These are phyloP conservation scores for Colletotrichum shisoi DNA, from an alignment of 2,329 filamentous ascomycete species.

Conservation along the genomic window DNA sequence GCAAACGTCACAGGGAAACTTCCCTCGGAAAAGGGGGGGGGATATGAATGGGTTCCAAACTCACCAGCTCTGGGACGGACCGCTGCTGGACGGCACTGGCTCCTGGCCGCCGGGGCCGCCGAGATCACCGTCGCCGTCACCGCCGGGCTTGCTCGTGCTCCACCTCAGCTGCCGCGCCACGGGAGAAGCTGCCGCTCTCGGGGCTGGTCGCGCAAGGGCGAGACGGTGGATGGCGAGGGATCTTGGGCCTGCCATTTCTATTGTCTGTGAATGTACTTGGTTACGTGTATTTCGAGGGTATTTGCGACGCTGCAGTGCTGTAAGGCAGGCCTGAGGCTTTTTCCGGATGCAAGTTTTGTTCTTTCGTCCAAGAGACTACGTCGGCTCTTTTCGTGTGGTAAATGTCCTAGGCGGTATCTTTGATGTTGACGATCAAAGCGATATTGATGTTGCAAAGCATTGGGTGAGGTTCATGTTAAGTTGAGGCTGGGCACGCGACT, in stretches of 20 bases:
- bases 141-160: conserved; percentile 11
- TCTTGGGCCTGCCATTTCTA: conserved; percentile 13
- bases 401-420: no score
- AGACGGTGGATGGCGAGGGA: conserved; percentile 1
- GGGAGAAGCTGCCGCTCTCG: background rate
- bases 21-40: no score
- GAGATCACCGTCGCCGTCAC: conserved; percentile 33
- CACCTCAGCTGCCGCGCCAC: conserved; percentile 17
- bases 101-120: conserved; percentile 38
- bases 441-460: no score
- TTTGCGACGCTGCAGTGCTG: no score
- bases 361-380: no score
- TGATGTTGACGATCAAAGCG: background rate
- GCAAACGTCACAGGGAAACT: background rate
- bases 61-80: conserved; percentile 32
- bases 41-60: no score
- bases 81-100: conserved; percentile 20
- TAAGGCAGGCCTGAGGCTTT: no score
- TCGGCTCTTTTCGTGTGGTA: background rate
- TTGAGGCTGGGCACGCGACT: background rate
- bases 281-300: no score
- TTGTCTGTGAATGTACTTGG: background rate
- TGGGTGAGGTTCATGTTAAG: background rate
- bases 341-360: background rate
- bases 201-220: background rate